phyloP scores from a whole-genome alignment of 345 rosid species.

The Citropsis articulata region DNA sequence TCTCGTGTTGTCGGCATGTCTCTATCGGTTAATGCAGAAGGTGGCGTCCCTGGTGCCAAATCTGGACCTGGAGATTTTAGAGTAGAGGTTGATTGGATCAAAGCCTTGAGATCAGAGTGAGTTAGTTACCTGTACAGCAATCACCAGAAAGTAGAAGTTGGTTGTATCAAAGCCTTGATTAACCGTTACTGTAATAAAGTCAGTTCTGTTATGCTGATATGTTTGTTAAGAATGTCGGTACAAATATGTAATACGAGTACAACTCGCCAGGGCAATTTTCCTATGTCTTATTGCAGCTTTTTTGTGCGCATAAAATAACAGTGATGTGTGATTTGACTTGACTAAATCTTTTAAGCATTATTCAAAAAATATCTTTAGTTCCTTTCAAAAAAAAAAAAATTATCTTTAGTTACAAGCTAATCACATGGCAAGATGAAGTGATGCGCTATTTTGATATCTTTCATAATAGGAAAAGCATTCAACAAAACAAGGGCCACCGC shows the following conservation, averaged over 20 bases:
- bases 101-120: constrained; percentile 45
- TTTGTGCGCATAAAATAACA: background rate
- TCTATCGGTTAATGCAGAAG: constrained; percentile 78
- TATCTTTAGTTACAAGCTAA: background rate
- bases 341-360: background rate
- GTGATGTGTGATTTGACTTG: background rate
- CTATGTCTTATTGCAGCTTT: background rate
- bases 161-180: background rate
- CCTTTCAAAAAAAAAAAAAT: too few species aligned
- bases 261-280: constrained; percentile 2
- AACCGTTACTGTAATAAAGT: background rate
- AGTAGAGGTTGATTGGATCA: constrained; percentile 86
- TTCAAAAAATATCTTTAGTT: background rate
- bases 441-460: background rate
- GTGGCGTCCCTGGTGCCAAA: constrained; percentile 64
- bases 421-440: background rate
- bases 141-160: background rate
- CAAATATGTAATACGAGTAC: background rate
- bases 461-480: too few species aligned
- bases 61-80: constrained; percentile 78
- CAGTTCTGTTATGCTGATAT: background rate
- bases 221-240: background rate
- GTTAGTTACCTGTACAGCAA: background rate
- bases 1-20: constrained; percentile 81
- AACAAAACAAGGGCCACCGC: background rate